A percentile compares a stretch with the other conserved stretches of the same genome.
Evolutionary conservation across 129 eudicot genomes (phyloP).

Genomic region (Flaveria brownii): DNA sequence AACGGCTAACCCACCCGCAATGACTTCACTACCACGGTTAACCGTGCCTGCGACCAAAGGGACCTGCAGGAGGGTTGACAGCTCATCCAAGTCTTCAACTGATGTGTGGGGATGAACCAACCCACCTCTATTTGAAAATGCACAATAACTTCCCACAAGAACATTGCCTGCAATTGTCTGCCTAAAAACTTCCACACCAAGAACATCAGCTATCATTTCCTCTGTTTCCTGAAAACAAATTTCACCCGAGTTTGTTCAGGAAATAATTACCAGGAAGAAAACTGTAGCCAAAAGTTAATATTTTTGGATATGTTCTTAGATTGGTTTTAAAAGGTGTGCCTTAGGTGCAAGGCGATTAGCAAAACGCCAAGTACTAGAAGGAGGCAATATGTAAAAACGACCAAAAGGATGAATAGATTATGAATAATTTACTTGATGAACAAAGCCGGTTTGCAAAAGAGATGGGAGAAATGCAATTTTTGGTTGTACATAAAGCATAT

Average conservation of each 20-base stretch:
- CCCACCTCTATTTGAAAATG: constrained; percentile 36
- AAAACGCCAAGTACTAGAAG: no score
- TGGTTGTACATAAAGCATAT: no score
- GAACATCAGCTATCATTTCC: constrained; percentile 85
- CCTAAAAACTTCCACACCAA: constrained; percentile 16
- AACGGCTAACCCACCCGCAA: constrained; percentile 84
- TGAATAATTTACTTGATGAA: no score
- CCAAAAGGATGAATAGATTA: no score
- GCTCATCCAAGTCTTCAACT: constrained; percentile 86
- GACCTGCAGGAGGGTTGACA: constrained; percentile 86
- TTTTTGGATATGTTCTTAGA: neutral
- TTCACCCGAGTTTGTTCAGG: neutral
- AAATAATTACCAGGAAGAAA: neutral
- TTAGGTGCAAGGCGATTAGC: no score
- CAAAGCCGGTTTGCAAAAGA: no score
- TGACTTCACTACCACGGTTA: constrained; percentile 92
- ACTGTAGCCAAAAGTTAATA: neutral
- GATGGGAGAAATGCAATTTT: no score
- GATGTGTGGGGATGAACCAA: constrained; percentile 84
- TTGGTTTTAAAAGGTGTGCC: no score
- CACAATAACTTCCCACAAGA: constrained; percentile 89
- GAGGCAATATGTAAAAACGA: no score
- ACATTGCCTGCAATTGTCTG: constrained; percentile 20
- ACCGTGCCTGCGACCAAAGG: constrained; percentile 97
- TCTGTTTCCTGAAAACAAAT: constrained; percentile 72